These are phyloP conservation scores for Aspergillus conjunctus DNA, from an alignment of 495 filamentous ascomycete species.

Conservation along the genomic window DNA sequence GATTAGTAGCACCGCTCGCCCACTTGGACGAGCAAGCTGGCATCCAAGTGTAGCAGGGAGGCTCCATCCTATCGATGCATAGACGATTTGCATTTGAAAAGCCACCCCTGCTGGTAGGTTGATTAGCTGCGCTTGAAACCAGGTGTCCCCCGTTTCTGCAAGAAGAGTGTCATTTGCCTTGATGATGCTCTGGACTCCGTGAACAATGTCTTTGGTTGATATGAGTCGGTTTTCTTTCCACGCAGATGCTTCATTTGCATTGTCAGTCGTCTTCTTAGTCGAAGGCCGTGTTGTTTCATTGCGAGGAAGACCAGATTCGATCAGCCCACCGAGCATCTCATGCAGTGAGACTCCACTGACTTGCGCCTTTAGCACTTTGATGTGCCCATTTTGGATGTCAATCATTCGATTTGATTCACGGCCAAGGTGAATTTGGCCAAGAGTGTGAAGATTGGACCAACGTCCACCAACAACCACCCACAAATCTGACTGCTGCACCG, in stretches of 20 bases:
- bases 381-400: background rate
- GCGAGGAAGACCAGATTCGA: background rate
- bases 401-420: constrained; percentile 9
- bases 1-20: constrained; percentile 68
- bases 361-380: background rate
- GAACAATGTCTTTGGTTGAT: background rate
- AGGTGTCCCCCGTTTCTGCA: constrained; percentile 10
- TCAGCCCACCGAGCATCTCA: background rate
- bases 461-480: constrained; percentile 18
- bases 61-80: constrained; percentile 12
- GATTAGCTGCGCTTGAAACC: constrained; percentile 9
- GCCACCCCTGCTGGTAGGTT: background rate
- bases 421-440: background rate
- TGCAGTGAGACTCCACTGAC: background rate
- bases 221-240: background rate
- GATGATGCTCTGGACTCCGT: background rate
- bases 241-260: background rate
- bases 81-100: constrained; percentile 7
- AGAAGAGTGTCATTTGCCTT: background rate
- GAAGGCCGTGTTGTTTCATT: background rate
- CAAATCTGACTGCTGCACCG: constrained; percentile 18
- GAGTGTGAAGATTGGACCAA: constrained; percentile 20
- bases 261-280: background rate
- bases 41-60: constrained; percentile 7
- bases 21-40: constrained; percentile 4